Evolutionary conservation across 176 grass and related monocot genomes (phyloP).

Genomic region (Musa beccarii): DNA sequence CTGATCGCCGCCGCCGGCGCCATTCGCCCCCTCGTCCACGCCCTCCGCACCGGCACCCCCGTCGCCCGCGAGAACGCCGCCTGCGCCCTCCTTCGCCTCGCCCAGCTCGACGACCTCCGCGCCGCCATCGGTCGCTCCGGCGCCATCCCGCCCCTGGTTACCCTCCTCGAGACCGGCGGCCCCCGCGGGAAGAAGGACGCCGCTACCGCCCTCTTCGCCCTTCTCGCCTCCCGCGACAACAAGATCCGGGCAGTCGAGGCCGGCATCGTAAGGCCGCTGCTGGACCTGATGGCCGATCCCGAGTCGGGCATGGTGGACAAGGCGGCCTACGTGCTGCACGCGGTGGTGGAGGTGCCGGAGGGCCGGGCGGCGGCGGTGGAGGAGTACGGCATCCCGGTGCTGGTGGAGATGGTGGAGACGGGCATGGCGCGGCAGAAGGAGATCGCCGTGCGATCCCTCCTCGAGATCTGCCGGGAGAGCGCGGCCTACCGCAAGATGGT

Average conservation of each 20-base stretch:
- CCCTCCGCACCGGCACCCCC: slow-evolving; percentile 1
- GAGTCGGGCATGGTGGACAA: slow-evolving; percentile 5
- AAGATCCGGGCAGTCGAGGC: slow-evolving; percentile 1
- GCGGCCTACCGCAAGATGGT: slow-evolving; percentile 4
- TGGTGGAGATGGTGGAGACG: slow-evolving; percentile 6
- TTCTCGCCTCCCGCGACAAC: slow-evolving; percentile 7
- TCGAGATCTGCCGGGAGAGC: slow-evolving; percentile 5
- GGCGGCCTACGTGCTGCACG: slow-evolving; percentile 9
- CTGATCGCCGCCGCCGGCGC: slow-evolving; percentile 3
- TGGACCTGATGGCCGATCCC: slow-evolving; percentile 11
- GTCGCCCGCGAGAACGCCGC: slow-evolving; percentile 11
- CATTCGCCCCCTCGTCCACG: slow-evolving; percentile 1
- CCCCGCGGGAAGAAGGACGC: slow-evolving; percentile 11
- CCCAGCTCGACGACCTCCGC: slow-evolving; percentile 8
- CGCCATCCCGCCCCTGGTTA: background rate
- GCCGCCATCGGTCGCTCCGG: slow-evolving; percentile 5
- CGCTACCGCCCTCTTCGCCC: slow-evolving; percentile 11
- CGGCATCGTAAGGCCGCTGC: slow-evolving; percentile 9
- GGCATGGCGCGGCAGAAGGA: slow-evolving; percentile 8
- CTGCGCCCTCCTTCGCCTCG: slow-evolving; percentile 10
- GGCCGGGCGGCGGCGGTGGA: slow-evolving; percentile 6
- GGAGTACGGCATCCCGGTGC: slow-evolving; percentile 7
- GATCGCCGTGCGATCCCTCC: slow-evolving; percentile 9
- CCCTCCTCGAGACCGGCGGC: background rate
- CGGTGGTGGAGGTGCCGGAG: slow-evolving; percentile 2